These are phyloP conservation scores for Wallacemonas sp. DNA, from an alignment of 208 protist species.

Conservation along the genomic window DNA sequence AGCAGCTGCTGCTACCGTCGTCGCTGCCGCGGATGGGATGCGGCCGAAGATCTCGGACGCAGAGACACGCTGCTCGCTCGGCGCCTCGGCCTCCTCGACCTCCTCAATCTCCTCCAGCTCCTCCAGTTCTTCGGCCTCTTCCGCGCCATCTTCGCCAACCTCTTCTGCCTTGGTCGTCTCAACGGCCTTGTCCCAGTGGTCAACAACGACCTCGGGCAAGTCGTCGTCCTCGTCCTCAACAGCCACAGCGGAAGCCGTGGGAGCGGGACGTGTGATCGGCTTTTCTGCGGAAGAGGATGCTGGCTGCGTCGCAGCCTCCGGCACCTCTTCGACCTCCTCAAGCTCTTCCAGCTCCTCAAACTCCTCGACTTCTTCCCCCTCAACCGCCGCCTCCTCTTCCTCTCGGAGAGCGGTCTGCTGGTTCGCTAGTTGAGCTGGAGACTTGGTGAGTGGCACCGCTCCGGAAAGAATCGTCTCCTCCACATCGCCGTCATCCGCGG, in stretches of 20 bases:
- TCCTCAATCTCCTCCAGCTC: constrained; percentile 23
- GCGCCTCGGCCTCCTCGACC: constrained; percentile 15
- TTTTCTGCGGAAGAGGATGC: too few species aligned
- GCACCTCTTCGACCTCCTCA: constrained; percentile 7
- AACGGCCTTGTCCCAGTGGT: not conserved
- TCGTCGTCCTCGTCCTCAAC: constrained; percentile 1
- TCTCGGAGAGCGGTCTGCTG: not conserved
- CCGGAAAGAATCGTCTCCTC: not conserved
- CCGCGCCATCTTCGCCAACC: not conserved
- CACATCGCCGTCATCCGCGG: constrained; percentile 1
- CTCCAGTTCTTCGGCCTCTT: constrained; percentile 6
- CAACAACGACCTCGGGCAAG: constrained; percentile 3
- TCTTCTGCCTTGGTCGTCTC: not conserved
- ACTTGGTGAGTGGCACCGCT: too few species aligned
- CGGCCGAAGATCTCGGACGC: not conserved
- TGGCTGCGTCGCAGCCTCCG: constrained; percentile 13
- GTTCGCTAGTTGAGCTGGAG: too few species aligned
- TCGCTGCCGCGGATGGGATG: constrained; percentile 6
- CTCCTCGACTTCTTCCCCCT: not conserved
- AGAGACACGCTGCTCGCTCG: constrained; percentile 5
- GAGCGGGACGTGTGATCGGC: too few species aligned
- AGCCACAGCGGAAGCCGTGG: not conserved
- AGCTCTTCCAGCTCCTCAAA: not conserved
- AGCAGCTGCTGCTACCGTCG: not conserved
- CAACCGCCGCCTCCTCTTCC: not conserved